Evolutionary conservation across 202 grass and related monocot genomes (phyloP), one percentile per base, ranked within the genome.

Genomic region (Digitaria exilis): DNA sequence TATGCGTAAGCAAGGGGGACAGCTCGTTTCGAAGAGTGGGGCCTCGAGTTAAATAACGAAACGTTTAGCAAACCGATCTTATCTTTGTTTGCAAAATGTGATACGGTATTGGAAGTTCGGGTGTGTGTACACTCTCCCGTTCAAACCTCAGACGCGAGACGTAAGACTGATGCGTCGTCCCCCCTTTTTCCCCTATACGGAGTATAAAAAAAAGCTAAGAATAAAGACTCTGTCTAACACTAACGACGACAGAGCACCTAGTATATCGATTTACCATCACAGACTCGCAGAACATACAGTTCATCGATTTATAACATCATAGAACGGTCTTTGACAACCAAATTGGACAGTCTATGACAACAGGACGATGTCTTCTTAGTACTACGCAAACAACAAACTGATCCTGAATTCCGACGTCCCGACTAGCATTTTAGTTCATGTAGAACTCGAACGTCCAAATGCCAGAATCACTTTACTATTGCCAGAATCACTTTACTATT

Each of bases 1-100:
- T 79, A 54, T 4, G 79, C 79, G 75, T 84, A 75, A 42, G 25
- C 31, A 51, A 30, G 9, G 51, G 43, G 32, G 52, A 26, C 62
- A 84, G 60, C 60, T 18, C 13, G 29, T 31, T 60, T 60, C 15
- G 57, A 28, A 60, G 57, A 15, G 25, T 29, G 25, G 11, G 57
- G 4, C 25, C 25, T 26, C 55, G 9, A 58, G 22, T 58, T 26
- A 26, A 58, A 13, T 28, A 60, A 60, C 12, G 12, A 60, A 29
- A 25, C 1, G 57, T 60, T 60, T 26, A 14, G 24, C 57, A 60
- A 29, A 60, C 12, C 57, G 12, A 28, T 9, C 10, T 24, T 26
- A 26, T 59, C 24, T 28, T 25, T 57, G 22, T 25, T 60, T 26
- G 54, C n/a, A 57, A 10, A 57, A 19, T 57, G 55, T 5, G 24